Percentiles rank a stretch among this genome's conserved stretches.
Evolutionary conservation across 2,329 filamentous ascomycete species (phyloP).

Genomic region (Dryadomyces quercus-mongolicae): DNA sequence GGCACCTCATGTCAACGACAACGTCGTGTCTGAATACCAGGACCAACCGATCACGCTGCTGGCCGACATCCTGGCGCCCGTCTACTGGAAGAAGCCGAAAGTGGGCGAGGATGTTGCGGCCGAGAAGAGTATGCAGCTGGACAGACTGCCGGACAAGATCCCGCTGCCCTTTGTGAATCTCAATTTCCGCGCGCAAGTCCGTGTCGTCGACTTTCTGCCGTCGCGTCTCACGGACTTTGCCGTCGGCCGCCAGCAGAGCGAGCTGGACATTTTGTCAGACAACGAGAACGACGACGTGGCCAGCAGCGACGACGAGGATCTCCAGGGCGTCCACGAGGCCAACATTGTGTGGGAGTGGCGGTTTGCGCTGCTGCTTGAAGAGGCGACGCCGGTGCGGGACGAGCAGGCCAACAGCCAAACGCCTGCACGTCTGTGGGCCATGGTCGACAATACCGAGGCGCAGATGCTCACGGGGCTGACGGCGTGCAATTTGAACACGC

Average conservation of each 20-base stretch:
- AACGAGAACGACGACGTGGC: constrained; percentile 20
- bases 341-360: constrained; percentile 62
- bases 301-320: constrained; percentile 17
- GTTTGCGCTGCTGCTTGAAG: constrained; percentile 70
- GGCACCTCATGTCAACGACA: not conserved
- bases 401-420: not conserved
- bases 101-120: no score
- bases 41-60: constrained; percentile 23
- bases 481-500: constrained; percentile 41
- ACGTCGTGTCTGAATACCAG: constrained; percentile 32
- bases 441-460: constrained; percentile 48
- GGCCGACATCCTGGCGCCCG: constrained; percentile 26
- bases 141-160: constrained; percentile 19
- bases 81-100: constrained; percentile 18
- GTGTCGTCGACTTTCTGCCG: constrained; percentile 76
- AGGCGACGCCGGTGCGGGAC: constrained; percentile 34
- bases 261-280: constrained; percentile 39
- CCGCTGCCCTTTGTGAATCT: constrained; percentile 62
- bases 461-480: constrained; percentile 36
- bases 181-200: constrained; percentile 56
- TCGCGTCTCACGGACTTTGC: constrained; percentile 60
- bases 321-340: constrained; percentile 16
- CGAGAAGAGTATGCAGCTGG: constrained; percentile 3
- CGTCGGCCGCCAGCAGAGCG: constrained; percentile 27
- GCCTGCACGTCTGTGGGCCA: constrained; percentile 48